Base-by-base conservation (phyloP, 805 yeast genomes). In the Schwanniomyces vanrijiae region DNA sequence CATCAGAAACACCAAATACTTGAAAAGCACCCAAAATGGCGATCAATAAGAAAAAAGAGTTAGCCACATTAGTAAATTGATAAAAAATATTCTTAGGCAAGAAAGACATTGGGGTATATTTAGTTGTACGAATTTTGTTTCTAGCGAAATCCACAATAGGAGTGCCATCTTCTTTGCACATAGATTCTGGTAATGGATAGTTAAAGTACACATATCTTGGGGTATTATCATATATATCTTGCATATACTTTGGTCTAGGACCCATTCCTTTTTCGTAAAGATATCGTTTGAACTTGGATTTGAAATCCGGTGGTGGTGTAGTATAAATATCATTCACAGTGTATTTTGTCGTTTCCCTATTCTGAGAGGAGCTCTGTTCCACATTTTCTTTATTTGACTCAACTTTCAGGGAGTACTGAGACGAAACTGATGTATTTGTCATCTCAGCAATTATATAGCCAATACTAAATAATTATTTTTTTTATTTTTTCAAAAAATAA, bases 1-100 rank as follows among this genome's bases (percentile, higher is more conserved):
- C 90, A 49, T 73, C 74, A 26, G 80, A 75, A 18, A 85, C 90
- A 40, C 95, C 95, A 61, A 87, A 87, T 40, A 87, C 80, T 51
- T 81, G 73, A 63, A 84, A 83, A 5, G 73, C 70, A 10, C 86
- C 85, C 52, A 82, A 62, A 26, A 82, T 79, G 47, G 78, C 76
- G 56, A 81, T 66, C 16, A 79, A 54, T 54, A 82, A 66, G 69
- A 82, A 82, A 59, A 82, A 82, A n/a, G 69, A 55, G 60, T 82
- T 82, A 44, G 87, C 87, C 48, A 81, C 76, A 55, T 82, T 82
- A 16, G 73, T 71, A 58, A 82, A 82, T 58, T 82, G 86, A 46
- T 71, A 69, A 25, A 72, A 51, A 31, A 82, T 58, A 55, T 82
- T 81, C 60, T 78, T 80, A 11, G 86, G 86, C 22, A 82, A 51